phyloP scores from a whole-genome alignment of 768 basidiomycete genomes.

The Amyloporia xantha region DNA sequence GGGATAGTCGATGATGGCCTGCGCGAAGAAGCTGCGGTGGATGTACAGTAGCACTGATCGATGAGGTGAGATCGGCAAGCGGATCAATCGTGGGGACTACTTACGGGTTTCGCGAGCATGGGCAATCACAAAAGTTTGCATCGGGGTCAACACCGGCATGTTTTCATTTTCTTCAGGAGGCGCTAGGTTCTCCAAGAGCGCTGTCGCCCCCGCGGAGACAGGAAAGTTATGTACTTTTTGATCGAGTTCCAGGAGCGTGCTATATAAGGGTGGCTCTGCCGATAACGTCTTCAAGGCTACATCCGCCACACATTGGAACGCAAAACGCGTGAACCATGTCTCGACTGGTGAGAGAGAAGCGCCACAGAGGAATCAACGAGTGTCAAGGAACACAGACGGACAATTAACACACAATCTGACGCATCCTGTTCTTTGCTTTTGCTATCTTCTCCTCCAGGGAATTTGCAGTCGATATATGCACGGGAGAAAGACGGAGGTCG shows the following conservation, averaged over 20 bases:
- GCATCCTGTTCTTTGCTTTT: conserved; percentile 12
- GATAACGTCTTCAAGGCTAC: conserved; percentile 56
- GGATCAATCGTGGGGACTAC: conserved; percentile 17
- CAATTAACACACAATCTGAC: conserved; percentile 10
- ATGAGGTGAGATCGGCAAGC: neutral
- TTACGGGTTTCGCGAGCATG: conserved; percentile 48
- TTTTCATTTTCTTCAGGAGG: conserved; percentile 15
- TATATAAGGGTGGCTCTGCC: conserved; percentile 58
- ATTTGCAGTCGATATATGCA: conserved; percentile 61
- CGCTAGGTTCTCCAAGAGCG: conserved; percentile 24
- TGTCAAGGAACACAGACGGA: neutral
- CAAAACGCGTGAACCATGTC: conserved; percentile 58
- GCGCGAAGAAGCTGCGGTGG: conserved; percentile 67
- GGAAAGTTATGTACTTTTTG: conserved; percentile 63
- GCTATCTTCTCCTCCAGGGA: conserved; percentile 30
- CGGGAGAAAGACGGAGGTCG: conserved; percentile 64
- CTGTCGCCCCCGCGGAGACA: conserved; percentile 39
- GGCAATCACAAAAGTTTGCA: conserved; percentile 33
- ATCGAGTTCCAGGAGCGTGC: conserved; percentile 61
- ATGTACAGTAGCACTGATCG: conserved; percentile 51
- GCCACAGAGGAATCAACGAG: no score
- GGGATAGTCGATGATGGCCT: conserved; percentile 63
- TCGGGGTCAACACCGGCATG: conserved; percentile 23
- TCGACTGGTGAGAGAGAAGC: conserved; percentile 35
- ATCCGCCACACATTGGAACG: conserved; percentile 57